Evolutionary conservation across 768 basidiomycete species (phyloP), one percentile per base, ranked within the genome.

Genomic region (Phlebiopsis gigantea): DNA sequence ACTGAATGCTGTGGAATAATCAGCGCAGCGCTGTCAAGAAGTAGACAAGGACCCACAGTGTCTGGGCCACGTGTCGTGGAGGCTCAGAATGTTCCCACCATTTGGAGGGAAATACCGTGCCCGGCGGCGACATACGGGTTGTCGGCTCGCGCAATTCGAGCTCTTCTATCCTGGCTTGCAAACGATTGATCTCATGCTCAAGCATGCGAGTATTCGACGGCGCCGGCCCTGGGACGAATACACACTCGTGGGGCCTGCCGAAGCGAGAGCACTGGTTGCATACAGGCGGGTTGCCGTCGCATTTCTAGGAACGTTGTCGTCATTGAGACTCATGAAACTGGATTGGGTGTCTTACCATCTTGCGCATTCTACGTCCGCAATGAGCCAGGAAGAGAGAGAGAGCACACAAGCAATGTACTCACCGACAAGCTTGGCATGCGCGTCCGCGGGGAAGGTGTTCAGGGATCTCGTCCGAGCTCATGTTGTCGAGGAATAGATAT

Each of bases 241-340:
- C 82, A 65, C 85, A 87, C 19, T 81, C 82, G 50, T 83, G 82
- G 5, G 26, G 15, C 5, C 60, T 22, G 31, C 76, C 77, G 58
- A 82, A 80, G 7, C 74, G 71, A 25, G 71, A 65, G 70, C 85
- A 87, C 39, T 81, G 84, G 1, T 81, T 80, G 66, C 85, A 87
- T 15, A 77, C 68, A 4, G 85, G 85, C 57, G 79, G 81, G 3
- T 65, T 66, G 19, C 84, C 83, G 61, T 87, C 84, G 59, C 85
- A 87, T 77, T 79, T 84, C 85, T 83, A 39, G 44, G 14, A 34
- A 24, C 22, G 49, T n/a, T 15, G n/a, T 7, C 28, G 15, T 21
- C 17, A 28, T 2, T 17, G 46, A 65, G 44, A 45, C 71, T 74
- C 61, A 79, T 73, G 17, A 7, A 57, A 19, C 10, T 24, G 17